Evolutionary conservation across 2,329 filamentous ascomycete species (phyloP), one percentile per base, ranked within the genome.

Genomic region (Lasiodiplodia sp.): DNA sequence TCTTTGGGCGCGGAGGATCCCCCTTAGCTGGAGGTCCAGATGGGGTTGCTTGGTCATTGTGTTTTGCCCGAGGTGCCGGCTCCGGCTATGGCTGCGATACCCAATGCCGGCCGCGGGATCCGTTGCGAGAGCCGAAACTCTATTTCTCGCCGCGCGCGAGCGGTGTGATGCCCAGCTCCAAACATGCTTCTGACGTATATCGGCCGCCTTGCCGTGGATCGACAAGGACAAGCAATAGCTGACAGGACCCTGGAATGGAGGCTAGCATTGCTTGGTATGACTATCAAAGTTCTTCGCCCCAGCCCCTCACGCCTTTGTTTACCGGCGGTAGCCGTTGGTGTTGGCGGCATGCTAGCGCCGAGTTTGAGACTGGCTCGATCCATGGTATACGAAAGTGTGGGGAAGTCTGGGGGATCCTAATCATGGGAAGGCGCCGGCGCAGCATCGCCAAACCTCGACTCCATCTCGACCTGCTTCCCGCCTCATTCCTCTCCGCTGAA

Each of bases 81-180:
- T 8, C 18, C 44, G 44, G 44, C n/a, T 47, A 3, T n/a, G 44
- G 21, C 6, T 47, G 44, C 44, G 40, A 16, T 40, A n/a, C 40
- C 40, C 18, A n/a, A n/a, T 47, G 40, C 16, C n/a, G 7, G 44
- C 44, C 16, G 40, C 44, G 44, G 44, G 12, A 4, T 28, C 16
- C 51, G 51, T 53, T 28, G 51, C 51, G 21, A 28, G 51, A 28
- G 51, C 51, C 51, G 51, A 53, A 53, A 53, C 11, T 25, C 21
- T 28, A 53, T 53, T 28, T 25, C 25, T 18, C 31, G 55, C 55
- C 55, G 34, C 55, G 37, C 11, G 55, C 12, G 55, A 58, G 55
- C 57, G 37, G 57, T 47, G 57, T 47, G 23, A 47, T 4, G 16
- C 14, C 10, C 10, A 2, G 21, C 16, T 11, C 28, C 21, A 31